Conservation (phyloP, 2,329 filamentous ascomycete genomes). For the Hymenoscyphus linearis region DNA sequence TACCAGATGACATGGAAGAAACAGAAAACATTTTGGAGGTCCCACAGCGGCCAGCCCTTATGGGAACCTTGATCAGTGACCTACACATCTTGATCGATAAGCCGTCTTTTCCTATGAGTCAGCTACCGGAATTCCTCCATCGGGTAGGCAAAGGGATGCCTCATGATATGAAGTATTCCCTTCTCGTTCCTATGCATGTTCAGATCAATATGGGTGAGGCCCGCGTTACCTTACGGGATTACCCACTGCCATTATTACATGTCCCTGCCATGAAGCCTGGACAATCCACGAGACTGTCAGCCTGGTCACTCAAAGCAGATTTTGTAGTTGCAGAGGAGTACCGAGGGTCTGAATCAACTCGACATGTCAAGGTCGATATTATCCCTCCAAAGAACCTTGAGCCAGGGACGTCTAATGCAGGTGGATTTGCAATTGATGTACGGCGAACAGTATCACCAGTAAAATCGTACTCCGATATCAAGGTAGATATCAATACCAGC, state of each 20-base stretch:
- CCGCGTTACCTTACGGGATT: constrained; percentile 81
- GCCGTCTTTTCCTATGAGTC: constrained; percentile 78
- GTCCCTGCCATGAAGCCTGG: constrained; percentile 76
- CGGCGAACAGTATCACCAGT: constrained; percentile 88
- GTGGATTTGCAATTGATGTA: constrained; percentile 78
- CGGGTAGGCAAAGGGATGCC: constrained; percentile 96
- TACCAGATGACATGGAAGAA: constrained; percentile 77
- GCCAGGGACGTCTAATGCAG: constrained; percentile 48
- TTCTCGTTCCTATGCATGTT: constrained; percentile 85
- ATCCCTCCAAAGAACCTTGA: constrained; percentile 62
- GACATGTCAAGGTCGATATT: constrained; percentile 77
- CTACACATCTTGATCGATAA: constrained; percentile 84
- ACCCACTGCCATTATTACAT: constrained; percentile 86
- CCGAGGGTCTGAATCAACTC: constrained; percentile 70
- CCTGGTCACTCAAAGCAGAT: constrained; percentile 78
- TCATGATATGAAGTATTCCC: constrained; percentile 79
- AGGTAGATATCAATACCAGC: constrained; percentile 86
- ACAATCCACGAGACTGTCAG: constrained; percentile 74
- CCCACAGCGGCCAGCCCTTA: constrained; percentile 76
- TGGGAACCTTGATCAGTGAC: constrained; percentile 76
- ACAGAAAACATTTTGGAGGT: constrained; percentile 81
- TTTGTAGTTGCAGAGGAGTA: constrained; percentile 97
- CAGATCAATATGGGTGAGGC: constrained; percentile 88
- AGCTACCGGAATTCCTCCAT: constrained; percentile 80
- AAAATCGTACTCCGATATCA: constrained; percentile 93